Evolutionary conservation across 331 rosid genomes (phyloP).

Genomic region (Acacia concinna): DNA sequence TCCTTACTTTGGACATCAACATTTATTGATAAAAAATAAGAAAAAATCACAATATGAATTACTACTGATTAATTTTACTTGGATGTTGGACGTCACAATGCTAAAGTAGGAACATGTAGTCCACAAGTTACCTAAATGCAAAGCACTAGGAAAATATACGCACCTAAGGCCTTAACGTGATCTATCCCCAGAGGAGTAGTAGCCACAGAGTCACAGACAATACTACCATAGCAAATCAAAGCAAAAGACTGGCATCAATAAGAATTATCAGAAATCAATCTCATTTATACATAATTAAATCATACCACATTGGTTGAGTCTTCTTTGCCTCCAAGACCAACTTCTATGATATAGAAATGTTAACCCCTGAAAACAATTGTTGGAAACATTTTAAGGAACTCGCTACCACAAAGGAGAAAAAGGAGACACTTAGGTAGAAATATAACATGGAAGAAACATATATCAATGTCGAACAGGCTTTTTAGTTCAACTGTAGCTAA

Average conservation of each 20-base stretch:
- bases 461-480: conserved; percentile 1
- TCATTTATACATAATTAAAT: neutral
- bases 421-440: neutral
- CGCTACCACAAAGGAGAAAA: conserved; percentile 4
- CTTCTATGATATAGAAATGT: conserved; percentile 69
- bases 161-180: conserved; percentile 25
- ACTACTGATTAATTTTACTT: too few species aligned
- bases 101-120: neutral
- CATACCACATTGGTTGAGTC: conserved; percentile 86
- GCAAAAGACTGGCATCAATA: neutral
- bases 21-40: too few species aligned
- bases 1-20: too few species aligned
- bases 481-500: neutral
- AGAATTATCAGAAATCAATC: conserved; percentile 9
- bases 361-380: conserved; percentile 46
- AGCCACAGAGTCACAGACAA: conserved; percentile 80
- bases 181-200: conserved; percentile 78
- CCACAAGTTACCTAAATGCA: too few species aligned
- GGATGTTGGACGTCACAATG: neutral
- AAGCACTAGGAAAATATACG: neutral
- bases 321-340: conserved; percentile 69
- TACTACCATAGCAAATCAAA: neutral
- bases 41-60: too few species aligned
- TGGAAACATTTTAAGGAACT: conserved; percentile 21
- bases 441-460: neutral